Evolutionary conservation across 78 protist species (phyloP).

Genomic region (Dictyostelium citrinum): DNA sequence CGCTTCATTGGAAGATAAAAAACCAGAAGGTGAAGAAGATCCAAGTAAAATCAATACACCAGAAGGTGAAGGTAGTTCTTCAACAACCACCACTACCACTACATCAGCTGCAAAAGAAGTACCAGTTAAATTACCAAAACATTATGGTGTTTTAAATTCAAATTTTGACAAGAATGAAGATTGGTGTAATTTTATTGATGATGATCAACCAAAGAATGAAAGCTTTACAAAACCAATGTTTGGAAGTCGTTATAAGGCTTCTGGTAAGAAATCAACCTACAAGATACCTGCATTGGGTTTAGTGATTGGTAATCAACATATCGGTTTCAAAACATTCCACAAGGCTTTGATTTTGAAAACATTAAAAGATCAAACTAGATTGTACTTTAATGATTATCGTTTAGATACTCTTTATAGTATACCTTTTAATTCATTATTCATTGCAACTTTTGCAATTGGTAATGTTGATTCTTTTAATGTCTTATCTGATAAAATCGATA

Average conservation of each 20-base stretch:
- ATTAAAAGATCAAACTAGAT: not conserved
- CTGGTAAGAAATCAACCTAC: not conserved
- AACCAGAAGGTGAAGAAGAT: not conserved
- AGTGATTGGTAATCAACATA: slow-evolving; percentile 25
- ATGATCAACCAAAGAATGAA: not conserved
- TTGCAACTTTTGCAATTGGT: slow-evolving; percentile 1
- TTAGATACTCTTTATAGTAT: not conserved
- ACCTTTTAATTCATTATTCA: slow-evolving; percentile 15
- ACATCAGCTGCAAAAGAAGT: not conserved
- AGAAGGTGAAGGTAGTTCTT: not conserved
- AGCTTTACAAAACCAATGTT: not conserved
- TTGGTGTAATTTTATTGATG: slow-evolving; percentile 24
- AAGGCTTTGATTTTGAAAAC: not conserved
- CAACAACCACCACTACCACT: not conserved
- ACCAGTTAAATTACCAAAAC: not conserved
- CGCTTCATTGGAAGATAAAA: not conserved
- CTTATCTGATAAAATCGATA: not conserved
- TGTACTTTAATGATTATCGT: slow-evolving; percentile 42
- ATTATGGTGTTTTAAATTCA: slow-evolving; percentile 31
- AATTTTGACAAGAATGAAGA: not conserved
- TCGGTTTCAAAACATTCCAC: slow-evolving; percentile 36
- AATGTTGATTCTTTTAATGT: not conserved
- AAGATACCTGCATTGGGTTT: slow-evolving; percentile 12
- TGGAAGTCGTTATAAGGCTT: slow-evolving; percentile 1
- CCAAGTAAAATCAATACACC: not conserved